A percentile compares a stretch with the other conserved stretches of the same genome.
phyloP scores from a whole-genome alignment of 371 early-diverging fungal genomes.

The Mucor circinelloides region DNA sequence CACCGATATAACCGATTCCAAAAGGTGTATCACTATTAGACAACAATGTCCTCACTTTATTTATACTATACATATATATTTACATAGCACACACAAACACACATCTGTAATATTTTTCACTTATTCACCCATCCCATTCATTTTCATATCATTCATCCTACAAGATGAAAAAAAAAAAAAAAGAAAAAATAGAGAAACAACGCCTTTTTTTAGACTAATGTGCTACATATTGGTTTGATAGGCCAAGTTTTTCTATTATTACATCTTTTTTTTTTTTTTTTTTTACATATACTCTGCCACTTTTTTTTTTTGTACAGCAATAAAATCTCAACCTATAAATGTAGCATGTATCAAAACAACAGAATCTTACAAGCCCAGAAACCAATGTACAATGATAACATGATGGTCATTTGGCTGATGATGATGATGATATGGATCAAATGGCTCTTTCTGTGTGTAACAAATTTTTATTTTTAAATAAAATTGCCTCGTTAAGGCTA shows the following conservation, averaged over 20 bases:
- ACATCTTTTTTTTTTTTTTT: background rate
- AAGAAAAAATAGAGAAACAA: too few relatives aligned
- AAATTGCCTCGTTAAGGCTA: background rate
- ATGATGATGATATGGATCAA: background rate
- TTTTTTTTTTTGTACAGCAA: background rate
- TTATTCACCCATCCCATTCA: background rate
- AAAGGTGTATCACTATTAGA: slow-evolving; percentile 17
- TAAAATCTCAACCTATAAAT: background rate
- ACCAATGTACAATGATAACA: background rate
- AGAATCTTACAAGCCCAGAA: background rate
- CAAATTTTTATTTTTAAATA: background rate
- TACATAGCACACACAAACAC: background rate
- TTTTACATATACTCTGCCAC: background rate
- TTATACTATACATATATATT: background rate
- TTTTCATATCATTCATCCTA: background rate
- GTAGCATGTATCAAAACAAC: background rate
- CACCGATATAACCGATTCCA: slow-evolving; percentile 31
- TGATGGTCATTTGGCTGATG: background rate
- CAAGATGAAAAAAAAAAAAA: slow-evolving; percentile 3
- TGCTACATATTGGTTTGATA: background rate
- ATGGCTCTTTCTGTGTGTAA: background rate
- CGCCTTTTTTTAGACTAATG: background rate
- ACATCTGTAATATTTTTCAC: background rate
- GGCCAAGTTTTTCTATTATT: background rate
- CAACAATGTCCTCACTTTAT: background rate